Conservation (phyloP, 352 stramenopile species). For the Phytophthora palmivora region DNA sequence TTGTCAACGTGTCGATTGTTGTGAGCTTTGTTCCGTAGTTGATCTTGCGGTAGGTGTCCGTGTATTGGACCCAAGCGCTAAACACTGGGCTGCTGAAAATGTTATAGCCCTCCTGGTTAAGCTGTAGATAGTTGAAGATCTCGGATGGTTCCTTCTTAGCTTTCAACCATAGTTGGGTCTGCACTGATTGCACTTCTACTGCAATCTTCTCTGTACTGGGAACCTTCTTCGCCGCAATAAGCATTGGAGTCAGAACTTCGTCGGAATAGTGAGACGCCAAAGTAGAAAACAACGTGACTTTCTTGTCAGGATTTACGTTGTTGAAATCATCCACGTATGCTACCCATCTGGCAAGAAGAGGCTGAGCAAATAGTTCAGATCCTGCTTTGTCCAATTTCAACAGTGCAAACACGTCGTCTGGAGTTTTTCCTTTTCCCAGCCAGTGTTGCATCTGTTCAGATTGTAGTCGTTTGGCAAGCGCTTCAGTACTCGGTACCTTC, state of each 20-base stretch:
- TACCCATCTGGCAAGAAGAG: constrained; percentile 9
- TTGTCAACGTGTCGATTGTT: background rate
- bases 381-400: constrained; percentile 6
- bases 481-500: background rate
- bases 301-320: background rate
- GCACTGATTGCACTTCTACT: constrained; percentile 2
- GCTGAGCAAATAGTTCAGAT: background rate
- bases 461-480: constrained; percentile 10
- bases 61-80: constrained; percentile 17
- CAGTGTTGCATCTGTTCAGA: constrained; percentile 3
- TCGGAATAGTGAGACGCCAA: background rate
- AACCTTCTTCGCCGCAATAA: constrained; percentile 11
- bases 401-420: constrained; percentile 3
- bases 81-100: constrained; percentile 12
- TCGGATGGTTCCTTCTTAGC: background rate
- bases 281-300: constrained; percentile 8
- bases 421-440: background rate
- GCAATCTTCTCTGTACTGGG: constrained; percentile 3
- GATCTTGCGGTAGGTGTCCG: constrained; percentile 9
- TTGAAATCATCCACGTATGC: constrained; percentile 14
- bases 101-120: background rate
- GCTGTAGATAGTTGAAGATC: constrained; percentile 15
- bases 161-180: constrained; percentile 7
- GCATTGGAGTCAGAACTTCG: constrained; percentile 1
- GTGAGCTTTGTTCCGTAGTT: constrained; percentile 4